Evolutionary conservation across 192 early-diverging fungal species (phyloP), one percentile per base, ranked within the genome.

Genomic region (Entomortierella parvispora): DNA sequence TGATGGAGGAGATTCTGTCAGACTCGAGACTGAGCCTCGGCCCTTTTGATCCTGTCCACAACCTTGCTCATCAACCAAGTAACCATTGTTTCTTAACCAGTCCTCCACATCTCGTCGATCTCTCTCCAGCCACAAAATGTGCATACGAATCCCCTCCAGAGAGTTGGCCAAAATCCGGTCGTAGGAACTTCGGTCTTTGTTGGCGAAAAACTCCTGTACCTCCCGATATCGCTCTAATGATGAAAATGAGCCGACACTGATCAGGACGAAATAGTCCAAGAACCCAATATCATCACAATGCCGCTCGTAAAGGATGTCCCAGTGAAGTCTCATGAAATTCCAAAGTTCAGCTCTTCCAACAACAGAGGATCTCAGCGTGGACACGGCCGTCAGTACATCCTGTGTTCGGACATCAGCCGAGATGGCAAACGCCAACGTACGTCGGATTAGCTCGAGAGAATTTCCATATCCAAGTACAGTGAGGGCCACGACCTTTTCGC

Each of bases 241-340:
- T 15, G 82, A 72, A 50, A 89, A 87, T 37, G 81, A 81, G 51
- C 72, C 77, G 33, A 80, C 80, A 4, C 81, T 81, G 29, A 85
- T 53, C 33, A 84, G 64, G 45, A 85, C 72, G 26, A 89, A 83
- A 42, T 79, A 81, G 4, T 87, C 88, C 71, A 89, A 66, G 78
- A 87, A 89, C 59, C 80, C 81, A 81, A 89, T 87, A 37, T 84
- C 85, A 7, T 83, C 86, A 49, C 82, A 81, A 72, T 87, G 88
- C 33, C 87, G 89, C 40, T 71, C 68, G 34, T 74, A 68, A 18
- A 90, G 58, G 25, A 83, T 51, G 26, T 86, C 80, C 66, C 83
- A 94, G 63, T 90, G 84, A 34, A 60, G 58, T 46, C 82, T 69
- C 70, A 92, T 85, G 75, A 86, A 92, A 61, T 86, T 69, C 92